Percentiles rank a stretch among this genome's conserved stretches.
Conservation (phyloP, 2,329 filamentous ascomycete species). For the Chaetothyriales sp. region DNA sequence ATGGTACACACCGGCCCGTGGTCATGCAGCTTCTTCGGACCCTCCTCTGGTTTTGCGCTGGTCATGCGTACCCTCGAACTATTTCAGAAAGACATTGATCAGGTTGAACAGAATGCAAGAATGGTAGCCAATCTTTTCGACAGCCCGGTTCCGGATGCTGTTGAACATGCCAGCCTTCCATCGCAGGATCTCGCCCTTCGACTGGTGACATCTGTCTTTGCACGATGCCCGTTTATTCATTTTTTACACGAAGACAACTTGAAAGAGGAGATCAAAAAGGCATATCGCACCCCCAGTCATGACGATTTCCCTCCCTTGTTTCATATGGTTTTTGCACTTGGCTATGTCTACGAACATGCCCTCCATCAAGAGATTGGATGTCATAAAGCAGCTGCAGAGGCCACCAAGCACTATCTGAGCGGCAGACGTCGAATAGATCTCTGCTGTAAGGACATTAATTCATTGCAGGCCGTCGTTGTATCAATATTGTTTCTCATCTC, state of each 20-base stretch:
- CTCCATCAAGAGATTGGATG: conserved; percentile 9
- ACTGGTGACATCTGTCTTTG: conserved; percentile 8
- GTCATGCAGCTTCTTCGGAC: conserved; percentile 9
- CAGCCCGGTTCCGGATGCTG: conserved; percentile 4
- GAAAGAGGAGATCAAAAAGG: conserved; percentile 8
- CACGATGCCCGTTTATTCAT: conserved; percentile 7
- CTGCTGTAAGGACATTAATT: conserved; percentile 8
- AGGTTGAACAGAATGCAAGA: conserved; percentile 1
- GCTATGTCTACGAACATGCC: conserved; percentile 5
- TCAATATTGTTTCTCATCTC: conserved; percentile 10
- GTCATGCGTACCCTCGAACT: conserved; percentile 11
- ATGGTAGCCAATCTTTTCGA: conserved; percentile 7
- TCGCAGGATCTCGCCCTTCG: conserved; percentile 2
- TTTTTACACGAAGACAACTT: conserved; percentile 11
- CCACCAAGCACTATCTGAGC: conserved; percentile 8
- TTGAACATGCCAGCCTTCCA: conserved; percentile 4
- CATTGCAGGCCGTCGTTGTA: conserved; percentile 9
- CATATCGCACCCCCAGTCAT: conserved; percentile 5
- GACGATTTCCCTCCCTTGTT: conserved; percentile 7
- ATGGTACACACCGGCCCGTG: conserved; percentile 4
- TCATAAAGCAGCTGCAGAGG: conserved; percentile 6
- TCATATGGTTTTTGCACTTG: conserved; percentile 10
- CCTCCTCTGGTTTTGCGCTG: conserved; percentile 8
- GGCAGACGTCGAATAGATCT: conserved; percentile 6
- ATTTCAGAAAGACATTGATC: conserved; percentile 4